Evolutionary conservation across 2,329 filamentous ascomycete genomes (phyloP).

Genomic region (Ceratocystis huliohia): DNA sequence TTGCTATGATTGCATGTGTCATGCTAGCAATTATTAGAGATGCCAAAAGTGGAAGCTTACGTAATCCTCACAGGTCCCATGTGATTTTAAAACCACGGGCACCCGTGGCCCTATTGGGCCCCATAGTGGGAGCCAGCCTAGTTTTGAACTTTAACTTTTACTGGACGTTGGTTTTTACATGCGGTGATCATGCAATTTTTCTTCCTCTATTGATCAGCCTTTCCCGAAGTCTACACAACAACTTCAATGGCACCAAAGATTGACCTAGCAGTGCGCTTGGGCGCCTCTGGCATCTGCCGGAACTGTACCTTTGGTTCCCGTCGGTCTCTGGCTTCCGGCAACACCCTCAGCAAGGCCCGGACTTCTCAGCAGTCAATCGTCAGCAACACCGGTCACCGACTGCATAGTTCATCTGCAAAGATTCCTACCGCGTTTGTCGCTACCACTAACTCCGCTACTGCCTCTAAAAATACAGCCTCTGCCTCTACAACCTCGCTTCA

Average conservation of each 20-base stretch:
- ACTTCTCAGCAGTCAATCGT: neutral
- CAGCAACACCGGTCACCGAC: neutral
- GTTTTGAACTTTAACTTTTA: conserved; percentile 9
- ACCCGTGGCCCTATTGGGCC: no score
- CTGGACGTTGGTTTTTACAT: neutral
- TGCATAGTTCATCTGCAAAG: conserved; percentile 14
- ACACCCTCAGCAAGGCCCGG: neutral
- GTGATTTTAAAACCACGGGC: no score
- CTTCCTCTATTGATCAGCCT: neutral
- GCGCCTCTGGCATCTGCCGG: conserved; percentile 19
- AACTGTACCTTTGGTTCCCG: conserved; percentile 11
- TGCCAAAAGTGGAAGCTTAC: no score
- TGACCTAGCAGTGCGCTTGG: conserved; percentile 22
- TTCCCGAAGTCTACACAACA: neutral
- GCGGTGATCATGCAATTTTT: neutral
- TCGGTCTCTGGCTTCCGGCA: neutral
- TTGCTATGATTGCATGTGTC: no score
- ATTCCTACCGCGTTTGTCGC: neutral
- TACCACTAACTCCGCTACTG: neutral
- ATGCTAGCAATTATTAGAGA: no score
- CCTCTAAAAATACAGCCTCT: neutral
- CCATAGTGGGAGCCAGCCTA: neutral
- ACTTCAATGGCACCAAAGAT: conserved; percentile 20
- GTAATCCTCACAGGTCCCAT: no score
- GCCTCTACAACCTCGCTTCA: neutral